Percentiles rank a stretch among this genome's conserved stretches.
phyloP scores from a whole-genome alignment of 2,329 filamentous ascomycete genomes.

The Fusarium abutilonis region DNA sequence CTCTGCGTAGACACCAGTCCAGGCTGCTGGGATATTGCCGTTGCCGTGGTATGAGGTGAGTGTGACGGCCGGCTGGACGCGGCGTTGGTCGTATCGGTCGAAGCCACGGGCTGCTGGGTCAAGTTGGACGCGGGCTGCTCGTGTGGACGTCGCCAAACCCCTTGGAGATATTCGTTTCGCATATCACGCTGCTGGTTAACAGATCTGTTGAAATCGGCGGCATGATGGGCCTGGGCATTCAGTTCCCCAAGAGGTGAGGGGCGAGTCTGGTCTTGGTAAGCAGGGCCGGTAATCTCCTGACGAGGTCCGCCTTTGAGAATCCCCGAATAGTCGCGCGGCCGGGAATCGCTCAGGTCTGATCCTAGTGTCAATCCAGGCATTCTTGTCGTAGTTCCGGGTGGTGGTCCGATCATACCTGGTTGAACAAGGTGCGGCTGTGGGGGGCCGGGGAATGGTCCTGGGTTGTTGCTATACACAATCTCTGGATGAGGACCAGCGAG shows the following conservation, averaged over 20 bases:
- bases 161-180: slow-evolving; percentile 81
- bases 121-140: slow-evolving; percentile 71
- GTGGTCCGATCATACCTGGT: slow-evolving; percentile 74
- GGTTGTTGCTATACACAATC: slow-evolving; percentile 85
- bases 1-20: slow-evolving; percentile 69
- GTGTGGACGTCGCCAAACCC: slow-evolving; percentile 83
- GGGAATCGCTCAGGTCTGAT: slow-evolving; percentile 79
- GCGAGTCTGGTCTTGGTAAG: slow-evolving; percentile 88
- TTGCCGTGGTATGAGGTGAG: slow-evolving; percentile 66
- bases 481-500: slow-evolving; percentile 79
- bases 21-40: slow-evolving; percentile 66
- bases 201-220: slow-evolving; percentile 89
- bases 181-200: slow-evolving; percentile 82
- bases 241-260: slow-evolving; percentile 81
- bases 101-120: slow-evolving; percentile 59
- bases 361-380: slow-evolving; percentile 86
- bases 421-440: slow-evolving; percentile 76
- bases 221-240: slow-evolving; percentile 84
- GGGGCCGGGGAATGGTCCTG: slow-evolving; percentile 71
- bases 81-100: slow-evolving; percentile 54
- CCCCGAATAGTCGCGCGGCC: slow-evolving; percentile 82
- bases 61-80: slow-evolving; percentile 65
- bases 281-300: slow-evolving; percentile 86
- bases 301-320: slow-evolving; percentile 81
- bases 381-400: slow-evolving; percentile 72